Evolutionary conservation across 2,329 filamentous ascomycete species (phyloP), one percentile per base, ranked within the genome.

Genomic region (Alternaria conjuncta): DNA sequence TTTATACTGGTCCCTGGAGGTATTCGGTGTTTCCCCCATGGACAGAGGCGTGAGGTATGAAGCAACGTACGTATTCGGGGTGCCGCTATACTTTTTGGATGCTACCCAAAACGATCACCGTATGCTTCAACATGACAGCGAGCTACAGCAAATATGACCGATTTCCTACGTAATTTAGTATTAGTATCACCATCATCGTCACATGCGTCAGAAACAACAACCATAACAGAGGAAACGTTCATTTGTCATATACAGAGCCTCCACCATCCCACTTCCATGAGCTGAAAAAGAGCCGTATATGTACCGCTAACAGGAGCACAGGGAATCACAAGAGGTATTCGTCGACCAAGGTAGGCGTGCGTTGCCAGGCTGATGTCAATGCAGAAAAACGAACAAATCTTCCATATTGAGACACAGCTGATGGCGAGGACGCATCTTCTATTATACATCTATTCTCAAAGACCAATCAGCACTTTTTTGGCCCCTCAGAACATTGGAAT

Each of bases 391-490:
- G 61, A 72, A 64, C 72, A 71, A 68, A 75, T 72, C 67, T 77
- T 74, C 75, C 73, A 76, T 78, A 75, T 78, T 78, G 74, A 78
- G 72, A 79, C 74, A 75, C 74, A 75, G 76, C 77, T 76, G 74
- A 78, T 78, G 74, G 75, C 69, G 74, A 74, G 74, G 66, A 78
- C 77, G 74, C 75, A 79, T 79, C 72, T 75, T 73, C 75, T 79
- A 79, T 79, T 79, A 78, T 79, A 78, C 76, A 78, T 78, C 73
- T 78, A 75, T 73, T 74, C 72, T 72, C 73, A 69, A 68, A 70
- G 61, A 74, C 74, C 75, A 75, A 78, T 79, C 77, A 79, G 77
- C 77, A 73, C 74, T 73, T 77, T 75, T 78, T 73, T 68, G 73
- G 69, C 73, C 75, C 72, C 63, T 72, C 70, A 72, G 71, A 75